These are phyloP conservation scores for Bothia castanella DNA, from an alignment of 1,284 basidiomycete genomes.

Conservation along the genomic window DNA sequence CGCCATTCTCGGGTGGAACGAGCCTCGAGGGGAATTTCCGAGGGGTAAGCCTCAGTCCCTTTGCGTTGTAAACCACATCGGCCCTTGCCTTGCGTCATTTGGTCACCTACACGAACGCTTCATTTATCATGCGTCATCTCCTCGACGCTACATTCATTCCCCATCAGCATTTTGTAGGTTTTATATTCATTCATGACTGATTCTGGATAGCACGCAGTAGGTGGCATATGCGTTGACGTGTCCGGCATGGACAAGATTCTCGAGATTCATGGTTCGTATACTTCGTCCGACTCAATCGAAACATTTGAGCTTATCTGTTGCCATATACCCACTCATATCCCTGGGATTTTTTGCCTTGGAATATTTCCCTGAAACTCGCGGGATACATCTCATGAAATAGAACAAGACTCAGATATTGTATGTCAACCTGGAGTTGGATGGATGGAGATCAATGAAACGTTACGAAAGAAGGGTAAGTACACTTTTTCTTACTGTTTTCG, in stretches of 20 bases:
- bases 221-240: constrained; percentile 85
- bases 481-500: neutral
- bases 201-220: constrained; percentile 43
- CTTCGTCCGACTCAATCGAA: neutral
- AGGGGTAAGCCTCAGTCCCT: constrained; percentile 43
- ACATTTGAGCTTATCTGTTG: neutral
- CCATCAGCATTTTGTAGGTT: neutral
- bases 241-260: constrained; percentile 82
- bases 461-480: constrained; percentile 56
- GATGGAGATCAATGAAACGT: constrained; percentile 79
- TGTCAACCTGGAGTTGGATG: constrained; percentile 84
- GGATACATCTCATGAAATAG: constrained; percentile 34
- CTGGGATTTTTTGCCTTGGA: no score
- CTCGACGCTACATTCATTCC: neutral
- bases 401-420: constrained; percentile 75
- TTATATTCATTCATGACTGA: constrained; percentile 7
- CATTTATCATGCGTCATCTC: no score
- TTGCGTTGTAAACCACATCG: neutral
- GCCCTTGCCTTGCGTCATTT: no score
- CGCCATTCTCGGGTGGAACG: constrained; percentile 69
- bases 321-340: no score
- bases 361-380: neutral
- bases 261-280: constrained; percentile 60
- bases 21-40: constrained; percentile 64
- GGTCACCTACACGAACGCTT: no score